Percentiles rank a stretch among this genome's conserved stretches.
phyloP scores from a whole-genome alignment of 225 moss, liverwort and hornwort species.

The Ulota crispa region DNA sequence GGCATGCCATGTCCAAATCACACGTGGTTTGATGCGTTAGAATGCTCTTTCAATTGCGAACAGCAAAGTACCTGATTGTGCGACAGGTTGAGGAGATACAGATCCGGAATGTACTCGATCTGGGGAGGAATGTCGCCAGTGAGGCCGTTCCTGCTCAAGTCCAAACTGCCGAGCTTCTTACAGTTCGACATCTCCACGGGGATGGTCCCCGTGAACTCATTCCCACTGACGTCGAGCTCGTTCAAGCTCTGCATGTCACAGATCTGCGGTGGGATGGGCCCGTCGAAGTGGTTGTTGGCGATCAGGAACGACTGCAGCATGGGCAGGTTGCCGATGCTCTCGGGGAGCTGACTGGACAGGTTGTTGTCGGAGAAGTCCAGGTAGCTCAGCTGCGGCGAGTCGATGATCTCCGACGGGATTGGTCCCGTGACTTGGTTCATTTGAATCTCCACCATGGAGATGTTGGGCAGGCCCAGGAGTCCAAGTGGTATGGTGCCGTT shows the following conservation, averaged over 20 bases:
- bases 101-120: slow-evolving; percentile 55
- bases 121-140: slow-evolving; percentile 64
- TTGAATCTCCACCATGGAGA: slow-evolving; percentile 62
- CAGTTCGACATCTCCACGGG: slow-evolving; percentile 67
- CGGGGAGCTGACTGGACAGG: slow-evolving; percentile 62
- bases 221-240: slow-evolving; percentile 63
- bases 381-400: slow-evolving; percentile 43
- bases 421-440: slow-evolving; percentile 65
- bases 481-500: slow-evolving; percentile 72
- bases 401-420: slow-evolving; percentile 59
- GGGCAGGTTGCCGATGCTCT: slow-evolving; percentile 59
- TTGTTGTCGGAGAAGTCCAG: slow-evolving; percentile 68
- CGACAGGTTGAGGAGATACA: slow-evolving; percentile 70
- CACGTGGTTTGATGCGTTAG: not conserved
- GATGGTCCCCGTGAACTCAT: slow-evolving; percentile 58
- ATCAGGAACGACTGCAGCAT: slow-evolving; percentile 55
- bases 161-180: slow-evolving; percentile 54
- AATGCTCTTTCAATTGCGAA: not conserved
- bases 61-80: slow-evolving; percentile 39
- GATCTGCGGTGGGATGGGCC: slow-evolving; percentile 62
- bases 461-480: slow-evolving; percentile 57
- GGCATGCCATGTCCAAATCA: not conserved
- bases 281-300: slow-evolving; percentile 60
- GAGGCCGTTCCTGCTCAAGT: slow-evolving; percentile 70
- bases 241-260: slow-evolving; percentile 61